phyloP scores from a whole-genome alignment of 257 asterid genomes.

The Hygrophila difformis region DNA sequence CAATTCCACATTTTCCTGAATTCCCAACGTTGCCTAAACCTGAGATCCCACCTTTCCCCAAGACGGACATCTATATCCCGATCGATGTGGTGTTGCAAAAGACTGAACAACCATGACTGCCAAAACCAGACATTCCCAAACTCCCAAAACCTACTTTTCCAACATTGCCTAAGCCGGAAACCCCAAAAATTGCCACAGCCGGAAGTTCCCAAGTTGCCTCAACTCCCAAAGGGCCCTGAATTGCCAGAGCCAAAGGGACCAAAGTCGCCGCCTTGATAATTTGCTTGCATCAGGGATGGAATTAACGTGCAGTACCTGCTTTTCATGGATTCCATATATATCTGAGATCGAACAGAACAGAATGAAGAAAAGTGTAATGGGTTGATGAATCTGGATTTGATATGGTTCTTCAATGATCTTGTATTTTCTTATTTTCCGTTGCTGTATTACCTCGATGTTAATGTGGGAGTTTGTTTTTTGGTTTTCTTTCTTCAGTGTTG shows the following conservation, averaged over 20 bases:
- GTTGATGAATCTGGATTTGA: no score
- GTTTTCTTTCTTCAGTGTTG: no score
- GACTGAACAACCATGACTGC: background rate
- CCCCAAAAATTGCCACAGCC: constrained; percentile 15
- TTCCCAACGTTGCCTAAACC: constrained; percentile 12
- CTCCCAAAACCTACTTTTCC: constrained; percentile 11
- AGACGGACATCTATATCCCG: constrained; percentile 11
- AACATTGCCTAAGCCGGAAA: constrained; percentile 3
- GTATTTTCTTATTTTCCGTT: no score
- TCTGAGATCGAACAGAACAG: no score
- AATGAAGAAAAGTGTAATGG: no score
- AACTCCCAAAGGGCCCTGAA: constrained; percentile 9
- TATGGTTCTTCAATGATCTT: no score
- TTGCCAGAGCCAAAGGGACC: constrained; percentile 11
- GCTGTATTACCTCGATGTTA: no score
- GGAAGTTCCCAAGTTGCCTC: constrained; percentile 10
- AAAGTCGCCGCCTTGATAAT: no score
- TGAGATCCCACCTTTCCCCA: constrained; percentile 6
- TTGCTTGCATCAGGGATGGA: no score
- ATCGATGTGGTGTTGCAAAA: background rate
- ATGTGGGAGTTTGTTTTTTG: no score
- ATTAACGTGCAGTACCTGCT: no score
- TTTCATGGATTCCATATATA: no score
- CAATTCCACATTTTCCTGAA: constrained; percentile 12
- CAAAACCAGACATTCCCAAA: background rate